Conservation (phyloP, 257 asterid genomes). For the Przewalskia tangutica region DNA sequence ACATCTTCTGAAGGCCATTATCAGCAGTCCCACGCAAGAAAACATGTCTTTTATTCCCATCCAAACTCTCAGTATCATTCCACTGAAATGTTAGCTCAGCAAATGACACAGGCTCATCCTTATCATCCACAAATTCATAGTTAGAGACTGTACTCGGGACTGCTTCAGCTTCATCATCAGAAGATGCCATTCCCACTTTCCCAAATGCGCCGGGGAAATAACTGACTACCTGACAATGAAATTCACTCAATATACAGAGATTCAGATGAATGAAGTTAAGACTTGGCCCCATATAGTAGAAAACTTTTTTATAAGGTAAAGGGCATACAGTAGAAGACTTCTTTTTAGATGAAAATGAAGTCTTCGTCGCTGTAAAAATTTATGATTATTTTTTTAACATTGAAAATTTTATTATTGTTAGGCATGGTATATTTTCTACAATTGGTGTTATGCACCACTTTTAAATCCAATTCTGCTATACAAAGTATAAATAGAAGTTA, state of each 20-base stretch:
- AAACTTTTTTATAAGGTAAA: background rate
- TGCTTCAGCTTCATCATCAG: conserved; percentile 65
- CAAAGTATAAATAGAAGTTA: background rate
- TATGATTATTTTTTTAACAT: no score
- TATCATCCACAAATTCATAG: conserved; percentile 35
- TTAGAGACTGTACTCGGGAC: conserved; percentile 35
- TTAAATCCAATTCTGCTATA: background rate
- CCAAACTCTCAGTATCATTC: conserved; percentile 20
- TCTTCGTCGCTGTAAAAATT: background rate
- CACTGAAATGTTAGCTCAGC: conserved; percentile 48
- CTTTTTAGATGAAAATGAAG: background rate
- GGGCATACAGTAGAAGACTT: background rate
- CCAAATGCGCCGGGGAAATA: background rate
- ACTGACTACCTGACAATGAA: background rate
- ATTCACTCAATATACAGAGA: background rate
- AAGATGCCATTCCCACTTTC: conserved; percentile 39
- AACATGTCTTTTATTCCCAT: conserved; percentile 22
- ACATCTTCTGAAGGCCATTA: conserved; percentile 53
- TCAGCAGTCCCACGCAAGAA: conserved; percentile 56
- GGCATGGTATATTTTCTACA: background rate
- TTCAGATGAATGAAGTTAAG: background rate
- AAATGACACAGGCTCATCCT: conserved; percentile 45
- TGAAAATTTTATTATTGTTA: background rate
- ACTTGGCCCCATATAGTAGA: background rate
- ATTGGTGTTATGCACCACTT: background rate